phyloP scores from a whole-genome alignment of 176 grass and related monocot species.

The Miscanthus lutarioriparius region DNA sequence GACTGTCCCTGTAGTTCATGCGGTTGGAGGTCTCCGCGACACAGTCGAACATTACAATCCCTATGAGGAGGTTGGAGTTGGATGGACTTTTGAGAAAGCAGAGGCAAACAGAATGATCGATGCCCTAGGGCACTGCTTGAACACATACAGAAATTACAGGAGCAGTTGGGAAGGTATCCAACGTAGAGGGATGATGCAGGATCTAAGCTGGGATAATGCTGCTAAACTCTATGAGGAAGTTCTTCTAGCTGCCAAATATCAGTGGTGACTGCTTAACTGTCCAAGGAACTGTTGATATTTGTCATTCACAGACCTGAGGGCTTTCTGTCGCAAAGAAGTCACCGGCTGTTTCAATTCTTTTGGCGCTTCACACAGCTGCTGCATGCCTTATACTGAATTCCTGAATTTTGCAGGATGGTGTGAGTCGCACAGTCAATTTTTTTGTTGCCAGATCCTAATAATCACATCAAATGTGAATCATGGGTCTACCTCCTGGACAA shows the following conservation, averaged over 20 bases:
- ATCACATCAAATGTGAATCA: background rate
- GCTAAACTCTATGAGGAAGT: conserved; percentile 83
- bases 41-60: conserved; percentile 84
- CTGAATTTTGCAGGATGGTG: background rate
- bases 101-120: conserved; percentile 77
- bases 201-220: conserved; percentile 93
- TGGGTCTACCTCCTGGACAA: background rate
- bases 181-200: conserved; percentile 86
- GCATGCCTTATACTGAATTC: background rate
- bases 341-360: background rate
- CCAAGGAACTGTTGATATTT: background rate
- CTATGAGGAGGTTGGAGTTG: conserved; percentile 65
- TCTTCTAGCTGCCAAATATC: conserved; percentile 74
- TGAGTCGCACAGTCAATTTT: background rate
- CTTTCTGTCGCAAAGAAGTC: background rate
- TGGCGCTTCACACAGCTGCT: conserved; percentile 11
- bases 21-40: conserved; percentile 85
- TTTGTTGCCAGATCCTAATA: background rate
- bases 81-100: conserved; percentile 83
- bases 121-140: conserved; percentile 80
- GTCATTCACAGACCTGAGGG: background rate
- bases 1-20: conserved; percentile 90
- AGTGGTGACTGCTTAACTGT: conserved; percentile 59
- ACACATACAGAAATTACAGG: conserved; percentile 72
- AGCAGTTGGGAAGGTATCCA: conserved; percentile 89